A percentile compares a stretch with the other conserved stretches of the same genome.
phyloP scores from a whole-genome alignment of 2,329 filamentous ascomycete genomes.

The Fusarium musae region DNA sequence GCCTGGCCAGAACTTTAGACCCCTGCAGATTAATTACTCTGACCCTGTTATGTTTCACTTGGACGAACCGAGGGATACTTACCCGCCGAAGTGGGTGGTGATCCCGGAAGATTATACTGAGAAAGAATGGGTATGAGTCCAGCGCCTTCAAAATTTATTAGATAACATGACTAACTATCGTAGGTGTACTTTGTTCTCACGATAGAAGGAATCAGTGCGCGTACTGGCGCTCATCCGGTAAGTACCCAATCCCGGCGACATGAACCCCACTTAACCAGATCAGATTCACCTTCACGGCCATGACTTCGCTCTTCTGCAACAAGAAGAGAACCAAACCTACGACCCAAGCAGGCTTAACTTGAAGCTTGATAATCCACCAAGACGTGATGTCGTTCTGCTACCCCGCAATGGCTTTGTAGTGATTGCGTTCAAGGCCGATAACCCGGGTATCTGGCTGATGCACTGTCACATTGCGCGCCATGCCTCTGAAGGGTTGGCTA shows the following conservation, averaged over 20 bases:
- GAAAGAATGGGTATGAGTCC: conserved; percentile 25
- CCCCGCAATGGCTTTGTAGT: conserved; percentile 55
- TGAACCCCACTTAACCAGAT: accelerated
- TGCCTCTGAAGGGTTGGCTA: conserved; percentile 46
- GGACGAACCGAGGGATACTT: background rate
- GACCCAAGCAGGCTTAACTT: conserved; percentile 25
- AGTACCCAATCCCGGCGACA: accelerated
- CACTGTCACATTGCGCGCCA: conserved; percentile 63
- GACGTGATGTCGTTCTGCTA: conserved; percentile 62
- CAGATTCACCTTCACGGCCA: conserved; percentile 42
- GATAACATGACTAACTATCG: accelerated
- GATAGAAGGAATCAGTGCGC: conserved; percentile 6
- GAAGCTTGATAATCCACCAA: conserved; percentile 56
- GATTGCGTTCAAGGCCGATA: conserved; percentile 59
- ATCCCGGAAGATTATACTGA: conserved; percentile 35
- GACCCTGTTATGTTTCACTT: conserved; percentile 32
- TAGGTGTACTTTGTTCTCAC: conserved; percentile 34
- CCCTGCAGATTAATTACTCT: conserved; percentile 33
- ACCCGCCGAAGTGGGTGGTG: conserved; percentile 30
- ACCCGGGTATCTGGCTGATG: conserved; percentile 61
- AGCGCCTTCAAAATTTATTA: accelerated
- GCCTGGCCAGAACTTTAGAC: conserved; percentile 10
- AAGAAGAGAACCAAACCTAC: conserved; percentile 17
- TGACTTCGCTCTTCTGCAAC: conserved; percentile 37
- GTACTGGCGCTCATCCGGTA: conserved; percentile 33